Evolutionary conservation across 768 basidiomycete genomes (phyloP), one percentile per base, ranked within the genome.

Genomic region (Kwoniella bestiolae): DNA sequence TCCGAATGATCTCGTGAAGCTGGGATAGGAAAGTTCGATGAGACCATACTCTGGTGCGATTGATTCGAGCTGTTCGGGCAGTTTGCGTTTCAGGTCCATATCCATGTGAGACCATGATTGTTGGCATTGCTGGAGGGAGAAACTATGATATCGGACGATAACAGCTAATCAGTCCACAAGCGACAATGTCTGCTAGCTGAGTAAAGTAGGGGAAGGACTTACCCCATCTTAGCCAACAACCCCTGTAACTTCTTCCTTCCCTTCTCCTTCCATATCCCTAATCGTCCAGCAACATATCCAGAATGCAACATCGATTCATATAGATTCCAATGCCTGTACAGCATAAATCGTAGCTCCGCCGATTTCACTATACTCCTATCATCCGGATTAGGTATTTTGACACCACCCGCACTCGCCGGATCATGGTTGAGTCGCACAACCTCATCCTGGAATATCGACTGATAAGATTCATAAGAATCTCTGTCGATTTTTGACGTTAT

Each of bases 271-370:
- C 96, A 98, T 60, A 95, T 91, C 3, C 93, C 94, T 65, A 99
- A 85, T 80, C 92, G 93, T 56, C 91, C 90, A 6, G 94, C 94
- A 18, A 99, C 90, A 74, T 98, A 99, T 63, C 91, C 91, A 3
- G 94, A 96, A 80, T 99, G 95, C 74, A 89, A 89, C 96, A 99
- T 98, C 11, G 94, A 89, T 76, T 99, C 96, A 77, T 97, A 98
- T 50, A 99, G 82, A 31, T 90, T 97, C 96, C 96, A 99, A 82
- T 98, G 96, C 62, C 95, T 86, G 78, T 94, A 94, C 59, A 97
- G 85, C 82, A 89, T 94, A 80, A 99, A 98, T 26, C 96, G 86
- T 59, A 98, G 83, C 80, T 99, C 96, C 56, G 94, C 92, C 32
- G 87, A 88, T 44, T 89, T 84, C 41, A 91, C 87, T 68, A 99